These are phyloP conservation scores for Xylaria polymorpha DNA, from an alignment of 2,329 filamentous ascomycete species.

Conservation along the genomic window DNA sequence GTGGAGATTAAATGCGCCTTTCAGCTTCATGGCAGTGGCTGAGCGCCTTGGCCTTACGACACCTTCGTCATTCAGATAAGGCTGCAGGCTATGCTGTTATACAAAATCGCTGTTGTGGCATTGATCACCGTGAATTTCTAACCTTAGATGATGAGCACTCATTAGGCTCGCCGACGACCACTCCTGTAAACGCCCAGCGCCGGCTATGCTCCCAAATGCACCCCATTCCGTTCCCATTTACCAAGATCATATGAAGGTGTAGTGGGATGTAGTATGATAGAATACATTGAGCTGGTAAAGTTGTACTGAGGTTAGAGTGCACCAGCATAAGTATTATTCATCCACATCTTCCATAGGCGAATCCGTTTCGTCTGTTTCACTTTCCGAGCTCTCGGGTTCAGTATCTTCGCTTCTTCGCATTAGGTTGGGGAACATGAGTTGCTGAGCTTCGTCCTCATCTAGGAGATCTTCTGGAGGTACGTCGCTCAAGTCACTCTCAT, in stretches of 20 bases:
- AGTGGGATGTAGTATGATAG: neutral
- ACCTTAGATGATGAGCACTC: neutral
- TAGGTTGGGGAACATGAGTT: conserved; percentile 65
- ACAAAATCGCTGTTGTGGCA: neutral
- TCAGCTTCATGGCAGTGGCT: conserved; percentile 32
- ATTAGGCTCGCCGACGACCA: neutral
- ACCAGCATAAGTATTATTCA: conserved; percentile 11
- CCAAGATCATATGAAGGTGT: neutral
- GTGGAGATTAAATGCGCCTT: conserved; percentile 30
- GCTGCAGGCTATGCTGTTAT: neutral
- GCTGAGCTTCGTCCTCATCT: conserved; percentile 66
- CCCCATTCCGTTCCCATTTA: neutral
- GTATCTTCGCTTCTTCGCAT: conserved; percentile 45
- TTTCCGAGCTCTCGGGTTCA: conserved; percentile 29
- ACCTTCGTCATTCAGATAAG: neutral
- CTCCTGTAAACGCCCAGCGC: conserved; percentile 7
- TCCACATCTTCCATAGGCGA: conserved; percentile 31
- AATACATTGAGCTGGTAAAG: neutral
- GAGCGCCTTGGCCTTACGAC: conserved; percentile 26
- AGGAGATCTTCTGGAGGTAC: conserved; percentile 59
- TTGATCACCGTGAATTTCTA: neutral
- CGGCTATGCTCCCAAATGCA: conserved; percentile 6
- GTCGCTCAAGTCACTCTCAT: conserved; percentile 77
- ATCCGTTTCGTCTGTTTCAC: conserved; percentile 28
- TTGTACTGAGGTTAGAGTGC: neutral